A percentile compares a stretch with the other conserved stretches of the same genome.
These are phyloP conservation scores for Lachnellula subtilissima DNA, from an alignment of 2,329 filamentous ascomycete genomes.

Conservation along the genomic window DNA sequence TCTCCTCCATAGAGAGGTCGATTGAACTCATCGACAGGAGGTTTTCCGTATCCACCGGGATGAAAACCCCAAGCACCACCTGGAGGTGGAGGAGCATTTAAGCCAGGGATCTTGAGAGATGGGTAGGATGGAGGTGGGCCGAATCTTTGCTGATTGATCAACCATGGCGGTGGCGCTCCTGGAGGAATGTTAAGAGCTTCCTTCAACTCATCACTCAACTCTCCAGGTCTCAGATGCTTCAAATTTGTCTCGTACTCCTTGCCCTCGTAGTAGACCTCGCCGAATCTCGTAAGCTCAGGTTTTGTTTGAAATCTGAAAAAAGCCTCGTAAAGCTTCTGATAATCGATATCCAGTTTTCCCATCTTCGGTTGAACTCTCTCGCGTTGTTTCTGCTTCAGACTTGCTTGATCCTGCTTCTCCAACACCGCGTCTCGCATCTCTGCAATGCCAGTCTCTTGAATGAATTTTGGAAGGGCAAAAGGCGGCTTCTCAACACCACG, in stretches of 20 bases:
- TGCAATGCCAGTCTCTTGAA: constrained; percentile 92
- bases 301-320: constrained; percentile 99
- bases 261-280: constrained; percentile 99
- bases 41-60: constrained; percentile 93
- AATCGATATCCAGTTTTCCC: constrained; percentile 96
- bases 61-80: constrained; percentile 93
- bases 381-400: constrained; percentile 89
- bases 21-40: constrained; percentile 90
- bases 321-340: constrained; percentile 95
- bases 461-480: constrained; percentile 91
- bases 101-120: constrained; percentile 86
- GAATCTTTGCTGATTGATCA: constrained; percentile 93
- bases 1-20: constrained; percentile 89
- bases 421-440: constrained; percentile 97
- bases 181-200: constrained; percentile 92
- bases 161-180: constrained; percentile 89
- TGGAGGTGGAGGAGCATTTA: constrained; percentile 87
- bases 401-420: constrained; percentile 91
- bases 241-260: constrained; percentile 97
- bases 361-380: constrained; percentile 94
- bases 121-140: constrained; percentile 93
- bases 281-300: constrained; percentile 86
- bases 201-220: constrained; percentile 81
- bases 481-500: constrained; percentile 93
- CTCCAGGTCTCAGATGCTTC: constrained; percentile 82